phyloP scores from a whole-genome alignment of 78 protist genomes.

The Chrysochromulina tobinii region DNA sequence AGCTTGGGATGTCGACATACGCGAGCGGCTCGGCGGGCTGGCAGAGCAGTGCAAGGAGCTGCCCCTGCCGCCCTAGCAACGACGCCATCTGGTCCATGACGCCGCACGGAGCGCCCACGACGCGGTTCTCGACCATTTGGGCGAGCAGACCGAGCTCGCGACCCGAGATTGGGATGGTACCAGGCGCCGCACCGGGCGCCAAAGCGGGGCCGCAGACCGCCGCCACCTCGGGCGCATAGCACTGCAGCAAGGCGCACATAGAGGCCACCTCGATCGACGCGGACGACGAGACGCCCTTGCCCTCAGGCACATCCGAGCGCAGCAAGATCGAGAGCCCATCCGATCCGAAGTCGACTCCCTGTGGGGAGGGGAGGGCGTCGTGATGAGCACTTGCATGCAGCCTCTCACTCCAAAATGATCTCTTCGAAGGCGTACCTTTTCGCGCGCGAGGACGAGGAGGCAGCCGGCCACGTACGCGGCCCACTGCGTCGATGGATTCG shows the following conservation, averaged over 20 bases:
- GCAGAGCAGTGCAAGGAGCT: background rate
- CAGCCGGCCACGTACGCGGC: slow-evolving; percentile 10
- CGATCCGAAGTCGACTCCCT: background rate
- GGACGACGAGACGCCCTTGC: background rate
- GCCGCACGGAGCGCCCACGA: slow-evolving; percentile 30
- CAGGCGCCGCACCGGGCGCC: background rate
- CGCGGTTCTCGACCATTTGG: background rate
- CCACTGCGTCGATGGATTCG: background rate
- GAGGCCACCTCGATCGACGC: slow-evolving; percentile 18
- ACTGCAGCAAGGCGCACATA: background rate
- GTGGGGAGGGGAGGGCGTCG: no score
- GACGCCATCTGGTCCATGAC: slow-evolving; percentile 20
- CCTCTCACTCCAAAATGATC: no score
- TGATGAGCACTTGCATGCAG: no score
- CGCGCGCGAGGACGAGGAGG: background rate
- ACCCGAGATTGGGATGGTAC: background rate
- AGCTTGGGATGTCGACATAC: background rate
- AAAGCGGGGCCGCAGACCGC: no score
- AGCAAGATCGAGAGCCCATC: background rate
- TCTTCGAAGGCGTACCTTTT: background rate
- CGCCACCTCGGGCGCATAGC: background rate
- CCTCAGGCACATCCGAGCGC: background rate
- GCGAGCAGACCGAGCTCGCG: background rate
- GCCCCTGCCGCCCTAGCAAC: background rate
- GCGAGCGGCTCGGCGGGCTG: background rate